phyloP scores from a whole-genome alignment of 805 yeast genomes.

The Spathaspora boniae region DNA sequence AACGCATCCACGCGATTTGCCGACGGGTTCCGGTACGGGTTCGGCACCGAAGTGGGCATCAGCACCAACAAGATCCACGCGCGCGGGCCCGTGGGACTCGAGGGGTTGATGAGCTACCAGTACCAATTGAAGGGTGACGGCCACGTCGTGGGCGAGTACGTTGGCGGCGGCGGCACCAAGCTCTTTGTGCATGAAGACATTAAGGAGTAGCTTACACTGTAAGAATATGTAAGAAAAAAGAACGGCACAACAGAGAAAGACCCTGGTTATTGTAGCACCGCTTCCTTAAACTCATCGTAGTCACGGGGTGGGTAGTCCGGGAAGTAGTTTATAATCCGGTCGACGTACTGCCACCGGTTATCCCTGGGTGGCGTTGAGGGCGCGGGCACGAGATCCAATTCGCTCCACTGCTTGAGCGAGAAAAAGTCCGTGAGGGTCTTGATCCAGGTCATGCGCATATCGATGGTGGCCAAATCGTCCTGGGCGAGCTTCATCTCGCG shows the following conservation, averaged over 20 bases:
- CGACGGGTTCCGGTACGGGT: conserved; percentile 97
- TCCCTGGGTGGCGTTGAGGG: conserved; percentile 10
- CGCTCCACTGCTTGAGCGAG: conserved; percentile 58
- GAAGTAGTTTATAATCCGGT: conserved; percentile 42
- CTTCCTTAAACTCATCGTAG: conserved; percentile 9
- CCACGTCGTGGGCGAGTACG: conserved; percentile 86
- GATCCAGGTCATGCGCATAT: conserved; percentile 70
- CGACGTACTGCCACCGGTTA: conserved; percentile 25
- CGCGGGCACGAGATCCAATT: conserved; percentile 28
- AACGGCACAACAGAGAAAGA: conserved; percentile 1
- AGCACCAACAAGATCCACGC: conserved; percentile 97
- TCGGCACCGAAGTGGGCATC: conserved; percentile 98
- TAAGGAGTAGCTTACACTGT: conserved; percentile 36
- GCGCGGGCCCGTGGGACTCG: conserved; percentile 97
- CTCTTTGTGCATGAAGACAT: conserved; percentile 69
- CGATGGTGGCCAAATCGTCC: conserved; percentile 47
- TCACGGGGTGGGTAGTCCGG: conserved; percentile 49
- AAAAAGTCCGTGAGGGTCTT: conserved; percentile 59
- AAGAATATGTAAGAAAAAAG: conserved; percentile 2
- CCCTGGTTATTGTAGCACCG: not conserved
- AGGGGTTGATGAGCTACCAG: conserved; percentile 94
- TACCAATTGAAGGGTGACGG: conserved; percentile 91
- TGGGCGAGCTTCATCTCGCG: conserved; percentile 44
- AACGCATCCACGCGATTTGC: conserved; percentile 96
- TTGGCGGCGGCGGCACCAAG: conserved; percentile 87